A percentile compares a stretch with the other conserved stretches of the same genome.
phyloP scores from a whole-genome alignment of 306 rosid species.

The Pachyrhizus erosus region DNA sequence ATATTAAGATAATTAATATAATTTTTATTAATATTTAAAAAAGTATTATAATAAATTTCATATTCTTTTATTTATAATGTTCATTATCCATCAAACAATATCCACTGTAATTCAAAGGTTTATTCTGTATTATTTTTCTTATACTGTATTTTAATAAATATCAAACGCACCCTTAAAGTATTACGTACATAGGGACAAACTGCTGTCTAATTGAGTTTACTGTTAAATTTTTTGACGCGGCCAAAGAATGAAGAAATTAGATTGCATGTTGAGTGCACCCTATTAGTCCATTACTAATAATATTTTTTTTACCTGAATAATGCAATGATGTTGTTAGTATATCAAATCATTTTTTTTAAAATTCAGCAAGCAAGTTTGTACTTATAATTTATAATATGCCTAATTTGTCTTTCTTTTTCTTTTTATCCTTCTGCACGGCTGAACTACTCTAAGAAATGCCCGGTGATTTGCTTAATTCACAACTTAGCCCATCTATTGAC shows the following conservation, averaged over 20 bases:
- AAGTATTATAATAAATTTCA: too few species aligned
- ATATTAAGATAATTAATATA: too few species aligned
- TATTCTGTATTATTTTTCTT: too few species aligned
- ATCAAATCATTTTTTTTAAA: conserved; percentile 28
- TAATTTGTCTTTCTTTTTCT: conserved; percentile 19
- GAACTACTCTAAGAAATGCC: conserved; percentile 40
- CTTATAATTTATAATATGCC: conserved; percentile 6
- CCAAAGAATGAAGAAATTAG: conserved; percentile 2
- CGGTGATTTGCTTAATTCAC: conserved; percentile 6
- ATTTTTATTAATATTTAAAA: too few species aligned
- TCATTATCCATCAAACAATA: too few species aligned
- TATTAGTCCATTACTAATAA: conserved; percentile 1
- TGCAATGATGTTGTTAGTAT: conserved; percentile 11
- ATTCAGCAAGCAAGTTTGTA: conserved; percentile 6
- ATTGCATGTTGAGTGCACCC: conserved; percentile 24
- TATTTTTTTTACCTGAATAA: not conserved
- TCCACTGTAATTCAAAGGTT: too few species aligned
- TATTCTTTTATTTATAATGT: too few species aligned
- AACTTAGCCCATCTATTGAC: conserved; percentile 32
- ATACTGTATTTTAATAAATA: too few species aligned
- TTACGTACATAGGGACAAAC: conserved; percentile 14
- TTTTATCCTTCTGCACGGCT: conserved; percentile 32
- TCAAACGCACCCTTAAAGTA: too few species aligned
- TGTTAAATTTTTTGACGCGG: conserved; percentile 21
- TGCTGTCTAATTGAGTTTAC: conserved; percentile 4